These are phyloP conservation scores for Cicer pinnatifidum DNA, from an alignment of 306 rosid species.

Conservation along the genomic window DNA sequence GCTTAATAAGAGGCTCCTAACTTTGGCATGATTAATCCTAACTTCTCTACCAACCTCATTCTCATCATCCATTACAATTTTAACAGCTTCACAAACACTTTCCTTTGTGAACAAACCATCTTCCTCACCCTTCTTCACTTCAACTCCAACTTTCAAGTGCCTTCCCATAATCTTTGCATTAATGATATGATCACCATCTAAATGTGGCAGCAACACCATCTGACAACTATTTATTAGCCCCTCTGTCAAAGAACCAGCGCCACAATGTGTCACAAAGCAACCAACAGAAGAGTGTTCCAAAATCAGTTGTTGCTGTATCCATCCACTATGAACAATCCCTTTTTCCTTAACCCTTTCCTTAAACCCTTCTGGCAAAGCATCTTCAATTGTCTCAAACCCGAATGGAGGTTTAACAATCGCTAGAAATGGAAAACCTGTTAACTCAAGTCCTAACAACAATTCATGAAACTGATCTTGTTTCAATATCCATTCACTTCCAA, in stretches of 20 bases:
- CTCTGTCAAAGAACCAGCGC: conserved; percentile 58
- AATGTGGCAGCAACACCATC: conserved; percentile 48
- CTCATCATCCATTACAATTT: conserved; percentile 53
- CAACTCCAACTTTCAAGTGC: conserved; percentile 50
- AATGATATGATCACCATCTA: conserved; percentile 49
- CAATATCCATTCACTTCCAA: conserved; percentile 38
- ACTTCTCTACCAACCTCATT: conserved; percentile 50
- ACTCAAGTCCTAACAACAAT: conserved; percentile 41
- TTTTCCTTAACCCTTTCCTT: conserved; percentile 37
- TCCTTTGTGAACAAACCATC: conserved; percentile 54
- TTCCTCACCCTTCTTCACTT: conserved; percentile 60
- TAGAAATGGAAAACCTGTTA: conserved; percentile 26
- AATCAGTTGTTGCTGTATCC: conserved; percentile 62
- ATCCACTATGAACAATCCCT: conserved; percentile 43
- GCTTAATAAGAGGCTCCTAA: conserved; percentile 40
- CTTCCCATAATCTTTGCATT: conserved; percentile 51
- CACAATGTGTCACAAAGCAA: conserved; percentile 68
- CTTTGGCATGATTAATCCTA: conserved; percentile 45
- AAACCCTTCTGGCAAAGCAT: conserved; percentile 40
- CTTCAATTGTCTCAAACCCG: conserved; percentile 36
- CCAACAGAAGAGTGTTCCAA: conserved; percentile 60
- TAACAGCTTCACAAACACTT: conserved; percentile 53
- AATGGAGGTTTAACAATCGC: conserved; percentile 31
- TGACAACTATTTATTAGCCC: conserved; percentile 49
- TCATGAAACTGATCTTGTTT: conserved; percentile 28